phyloP scores from a whole-genome alignment of 2,329 filamentous ascomycete species.

The Pestalotiopsis sp. region DNA sequence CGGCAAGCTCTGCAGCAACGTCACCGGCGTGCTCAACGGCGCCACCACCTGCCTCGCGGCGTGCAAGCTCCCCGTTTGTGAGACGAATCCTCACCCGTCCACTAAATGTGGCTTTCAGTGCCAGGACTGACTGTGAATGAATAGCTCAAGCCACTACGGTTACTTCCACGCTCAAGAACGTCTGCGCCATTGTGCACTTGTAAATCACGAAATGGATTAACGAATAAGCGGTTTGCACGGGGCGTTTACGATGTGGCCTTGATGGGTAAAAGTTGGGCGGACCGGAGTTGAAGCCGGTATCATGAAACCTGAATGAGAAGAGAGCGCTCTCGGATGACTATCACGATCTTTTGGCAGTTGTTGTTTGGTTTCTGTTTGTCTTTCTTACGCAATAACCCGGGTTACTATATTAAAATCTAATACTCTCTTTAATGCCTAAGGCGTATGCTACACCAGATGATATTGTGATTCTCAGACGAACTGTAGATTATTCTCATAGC shows the following conservation, averaged over 20 bases:
- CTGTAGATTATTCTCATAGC: no score
- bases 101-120: neutral
- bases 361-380: neutral
- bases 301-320: neutral
- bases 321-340: neutral
- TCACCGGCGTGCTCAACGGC: neutral
- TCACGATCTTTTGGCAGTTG: neutral
- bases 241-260: neutral
- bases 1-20: neutral
- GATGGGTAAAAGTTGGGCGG: neutral
- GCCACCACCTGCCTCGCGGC: neutral
- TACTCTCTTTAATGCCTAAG: no score
- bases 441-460: no score
- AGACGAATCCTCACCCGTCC: neutral
- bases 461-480: no score
- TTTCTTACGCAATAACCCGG: neutral
- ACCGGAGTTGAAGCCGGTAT: neutral
- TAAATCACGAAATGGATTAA: neutral
- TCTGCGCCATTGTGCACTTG: neutral
- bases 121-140: neutral
- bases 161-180: neutral
- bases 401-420: neutral
- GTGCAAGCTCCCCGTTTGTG: neutral
- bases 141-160: neutral
- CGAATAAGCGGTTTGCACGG: neutral